These are phyloP conservation scores for Bacidia rubella DNA, from an alignment of 495 filamentous ascomycete genomes.

Conservation along the genomic window DNA sequence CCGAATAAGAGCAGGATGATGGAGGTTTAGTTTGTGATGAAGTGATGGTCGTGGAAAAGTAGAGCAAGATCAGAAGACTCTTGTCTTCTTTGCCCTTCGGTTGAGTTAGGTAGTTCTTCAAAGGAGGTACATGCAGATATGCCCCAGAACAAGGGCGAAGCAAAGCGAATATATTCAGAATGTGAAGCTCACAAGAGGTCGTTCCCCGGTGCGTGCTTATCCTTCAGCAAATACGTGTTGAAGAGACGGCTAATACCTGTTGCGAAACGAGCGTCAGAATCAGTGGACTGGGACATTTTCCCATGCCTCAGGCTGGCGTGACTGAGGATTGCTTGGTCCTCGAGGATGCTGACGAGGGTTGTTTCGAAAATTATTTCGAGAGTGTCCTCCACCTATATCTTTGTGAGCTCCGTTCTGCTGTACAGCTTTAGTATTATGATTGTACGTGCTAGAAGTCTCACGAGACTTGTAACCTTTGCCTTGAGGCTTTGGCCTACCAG, in stretches of 20 bases:
- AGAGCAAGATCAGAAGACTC: too few species aligned
- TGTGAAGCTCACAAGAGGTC: background rate
- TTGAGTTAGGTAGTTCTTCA: too few species aligned
- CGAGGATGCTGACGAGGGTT: background rate
- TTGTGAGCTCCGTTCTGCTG: background rate
- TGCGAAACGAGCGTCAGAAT: background rate
- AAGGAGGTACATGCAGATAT: background rate
- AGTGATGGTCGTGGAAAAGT: too few species aligned
- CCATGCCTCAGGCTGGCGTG: background rate
- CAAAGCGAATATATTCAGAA: background rate
- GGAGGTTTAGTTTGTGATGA: too few species aligned
- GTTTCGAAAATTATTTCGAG: conserved; percentile 2
- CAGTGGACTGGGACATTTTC: background rate
- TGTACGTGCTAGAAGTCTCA: conserved; percentile 10
- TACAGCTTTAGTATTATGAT: background rate
- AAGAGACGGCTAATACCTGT: background rate
- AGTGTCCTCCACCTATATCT: background rate
- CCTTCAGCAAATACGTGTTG: background rate
- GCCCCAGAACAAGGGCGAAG: background rate
- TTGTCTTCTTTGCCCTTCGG: too few species aligned
- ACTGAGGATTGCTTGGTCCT: background rate
- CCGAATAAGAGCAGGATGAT: too few species aligned
- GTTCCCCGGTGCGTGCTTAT: background rate
- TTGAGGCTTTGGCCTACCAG: conserved; percentile 2
- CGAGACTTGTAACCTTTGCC: conserved; percentile 12